A percentile compares a stretch with the other conserved stretches of the same genome.
Conservation (phyloP, 163 green algal species). For the Scenedesmus sp. region DNA sequence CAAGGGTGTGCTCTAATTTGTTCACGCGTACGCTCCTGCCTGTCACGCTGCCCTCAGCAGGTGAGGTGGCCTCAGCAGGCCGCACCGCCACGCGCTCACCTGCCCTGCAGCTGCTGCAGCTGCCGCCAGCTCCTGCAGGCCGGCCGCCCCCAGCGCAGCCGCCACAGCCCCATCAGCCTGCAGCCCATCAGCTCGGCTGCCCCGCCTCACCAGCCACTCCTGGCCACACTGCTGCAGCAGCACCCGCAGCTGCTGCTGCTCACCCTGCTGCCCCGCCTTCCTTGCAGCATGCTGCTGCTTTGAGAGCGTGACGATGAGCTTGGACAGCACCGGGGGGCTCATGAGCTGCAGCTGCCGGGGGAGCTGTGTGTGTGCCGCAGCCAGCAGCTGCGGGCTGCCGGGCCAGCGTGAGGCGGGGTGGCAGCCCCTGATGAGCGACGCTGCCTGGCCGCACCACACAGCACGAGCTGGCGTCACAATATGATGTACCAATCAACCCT, state of each 20-base stretch:
- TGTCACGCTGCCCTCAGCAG: no score
- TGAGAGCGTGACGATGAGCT: constrained; percentile 13
- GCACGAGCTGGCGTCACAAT: no score
- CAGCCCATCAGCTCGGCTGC: neutral
- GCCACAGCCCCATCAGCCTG: neutral
- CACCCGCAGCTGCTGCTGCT: constrained; percentile 29
- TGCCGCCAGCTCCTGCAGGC: constrained; percentile 7
- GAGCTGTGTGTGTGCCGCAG: constrained; percentile 20
- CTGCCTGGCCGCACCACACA: neutral
- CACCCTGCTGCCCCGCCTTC: neutral
- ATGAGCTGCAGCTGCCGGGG: constrained; percentile 21
- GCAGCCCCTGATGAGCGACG: constrained; percentile 16
- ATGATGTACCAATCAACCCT: no score
- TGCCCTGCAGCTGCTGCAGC: no score
- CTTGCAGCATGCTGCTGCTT: constrained; percentile 3
- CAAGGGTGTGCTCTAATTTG: no score
- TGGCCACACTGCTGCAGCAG: constrained; percentile 24
- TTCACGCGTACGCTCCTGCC: no score
- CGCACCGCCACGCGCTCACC: neutral
- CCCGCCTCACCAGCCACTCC: neutral
- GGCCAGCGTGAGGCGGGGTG: neutral
- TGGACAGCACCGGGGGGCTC: neutral
- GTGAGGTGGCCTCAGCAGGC: no score
- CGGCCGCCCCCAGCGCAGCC: constrained; percentile 5
- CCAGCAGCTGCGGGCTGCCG: neutral